A percentile compares a stretch with the other conserved stretches of the same genome.
These are phyloP conservation scores for Botrytis byssoidea DNA, from an alignment of 2,329 filamentous ascomycete genomes.

Conservation along the genomic window DNA sequence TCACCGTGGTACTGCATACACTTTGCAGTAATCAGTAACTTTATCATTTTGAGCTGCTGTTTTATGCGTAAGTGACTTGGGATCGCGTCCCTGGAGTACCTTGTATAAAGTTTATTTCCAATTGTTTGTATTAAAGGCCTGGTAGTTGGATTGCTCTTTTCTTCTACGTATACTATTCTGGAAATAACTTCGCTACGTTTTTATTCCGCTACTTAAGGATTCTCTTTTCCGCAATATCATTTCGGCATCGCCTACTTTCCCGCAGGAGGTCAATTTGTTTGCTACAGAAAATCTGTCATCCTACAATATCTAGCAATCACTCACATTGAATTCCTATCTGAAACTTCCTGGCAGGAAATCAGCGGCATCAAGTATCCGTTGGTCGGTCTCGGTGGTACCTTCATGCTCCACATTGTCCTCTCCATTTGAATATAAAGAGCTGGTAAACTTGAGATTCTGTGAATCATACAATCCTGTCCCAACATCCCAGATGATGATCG, in stretches of 20 bases:
- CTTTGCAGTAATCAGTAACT: conserved; percentile 14
- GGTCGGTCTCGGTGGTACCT: background rate
- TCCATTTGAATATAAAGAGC: background rate
- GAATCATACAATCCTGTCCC: background rate
- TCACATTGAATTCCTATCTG: background rate
- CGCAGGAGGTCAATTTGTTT: background rate
- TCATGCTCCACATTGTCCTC: background rate
- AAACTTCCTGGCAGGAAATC: background rate
- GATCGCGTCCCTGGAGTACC: background rate
- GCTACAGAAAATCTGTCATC: background rate
- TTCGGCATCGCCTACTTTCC: background rate
- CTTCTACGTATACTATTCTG: background rate
- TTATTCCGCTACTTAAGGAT: background rate
- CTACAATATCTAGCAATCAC: background rate
- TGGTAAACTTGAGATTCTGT: background rate
- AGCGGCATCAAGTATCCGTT: background rate
- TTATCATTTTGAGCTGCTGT: background rate
- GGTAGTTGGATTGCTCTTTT: background rate
- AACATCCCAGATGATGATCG: background rate
- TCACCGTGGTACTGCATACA: conserved; percentile 15
- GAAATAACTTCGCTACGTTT: background rate
- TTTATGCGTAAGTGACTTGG: background rate
- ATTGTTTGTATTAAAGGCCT: background rate
- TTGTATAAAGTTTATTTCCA: background rate
- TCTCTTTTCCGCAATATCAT: too few relatives aligned